Conservation (phyloP, 352 stramenopile genomes). For the Phytophthora citrophthora region DNA sequence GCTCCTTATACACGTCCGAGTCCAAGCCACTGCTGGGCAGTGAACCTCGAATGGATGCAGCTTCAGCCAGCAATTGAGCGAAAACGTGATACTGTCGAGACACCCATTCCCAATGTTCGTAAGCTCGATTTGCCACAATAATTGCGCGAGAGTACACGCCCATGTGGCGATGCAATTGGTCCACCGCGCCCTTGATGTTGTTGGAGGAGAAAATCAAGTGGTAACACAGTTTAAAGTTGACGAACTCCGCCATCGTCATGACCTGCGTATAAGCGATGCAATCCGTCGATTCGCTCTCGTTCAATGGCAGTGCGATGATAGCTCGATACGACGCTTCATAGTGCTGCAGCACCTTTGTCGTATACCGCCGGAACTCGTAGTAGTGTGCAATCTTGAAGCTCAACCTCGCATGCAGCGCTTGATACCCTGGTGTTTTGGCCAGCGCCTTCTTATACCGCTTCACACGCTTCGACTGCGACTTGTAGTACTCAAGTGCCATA, state of each 20-base stretch:
- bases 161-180: conserved; percentile 87
- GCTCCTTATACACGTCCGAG: conserved; percentile 86
- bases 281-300: conserved; percentile 48
- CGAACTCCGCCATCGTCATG: conserved; percentile 86
- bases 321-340: conserved; percentile 85
- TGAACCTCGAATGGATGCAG: conserved; percentile 69
- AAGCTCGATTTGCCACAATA: conserved; percentile 60
- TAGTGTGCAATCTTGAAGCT: conserved; percentile 92
- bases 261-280: conserved; percentile 65
- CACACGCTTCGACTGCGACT: conserved; percentile 86
- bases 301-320: conserved; percentile 59
- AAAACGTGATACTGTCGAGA: conserved; percentile 90
- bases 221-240: conserved; percentile 91
- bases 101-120: conserved; percentile 88
- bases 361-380: conserved; percentile 89
- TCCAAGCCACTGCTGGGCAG: conserved; percentile 65
- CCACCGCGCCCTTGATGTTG: conserved; percentile 85
- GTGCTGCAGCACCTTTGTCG: conserved; percentile 85
- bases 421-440: conserved; percentile 57
- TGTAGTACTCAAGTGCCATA: conserved; percentile 90
- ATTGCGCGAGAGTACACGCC: conserved; percentile 62
- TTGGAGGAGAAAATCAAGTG: conserved; percentile 87
- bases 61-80: conserved; percentile 79
- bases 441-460: conserved; percentile 88
- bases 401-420: conserved; percentile 71